These are phyloP conservation scores for Funneliformis geosporum DNA, from an alignment of 192 early-diverging fungal species.

Conservation along the genomic window DNA sequence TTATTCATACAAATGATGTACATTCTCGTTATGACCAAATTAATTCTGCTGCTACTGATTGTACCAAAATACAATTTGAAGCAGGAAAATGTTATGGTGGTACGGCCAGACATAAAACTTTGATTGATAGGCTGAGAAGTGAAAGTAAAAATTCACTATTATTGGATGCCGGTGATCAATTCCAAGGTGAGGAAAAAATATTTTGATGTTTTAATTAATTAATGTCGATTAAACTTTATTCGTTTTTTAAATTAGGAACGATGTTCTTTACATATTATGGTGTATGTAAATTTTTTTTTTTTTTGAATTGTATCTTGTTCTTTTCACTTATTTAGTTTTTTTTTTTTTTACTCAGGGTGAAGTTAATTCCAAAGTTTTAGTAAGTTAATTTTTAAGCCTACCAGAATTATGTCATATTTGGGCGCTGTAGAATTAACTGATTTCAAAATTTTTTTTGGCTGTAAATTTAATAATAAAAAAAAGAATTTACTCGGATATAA, in stretches of 20 bases:
- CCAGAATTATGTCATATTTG: no score
- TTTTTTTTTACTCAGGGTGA: constrained; percentile 42
- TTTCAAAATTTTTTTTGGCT: background rate
- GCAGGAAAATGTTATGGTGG: constrained; percentile 53
- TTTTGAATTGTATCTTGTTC: background rate
- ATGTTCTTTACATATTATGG: constrained; percentile 69
- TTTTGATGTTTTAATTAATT: background rate
- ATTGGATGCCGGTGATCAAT: constrained; percentile 77
- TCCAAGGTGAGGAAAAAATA: constrained; percentile 30
- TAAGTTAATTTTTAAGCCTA: constrained; percentile 2
- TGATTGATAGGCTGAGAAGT: constrained; percentile 55
- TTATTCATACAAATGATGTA: constrained; percentile 51
- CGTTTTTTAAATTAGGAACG: constrained; percentile 46
- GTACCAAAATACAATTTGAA: constrained; percentile 35
- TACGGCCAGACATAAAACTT: constrained; percentile 61
- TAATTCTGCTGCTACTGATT: constrained; percentile 40
- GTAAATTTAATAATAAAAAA: background rate
- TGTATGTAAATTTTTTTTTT: constrained; percentile 29
- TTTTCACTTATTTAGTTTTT: background rate
- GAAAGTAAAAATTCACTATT: constrained; percentile 56
- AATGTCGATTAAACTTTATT: background rate
- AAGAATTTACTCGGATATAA: constrained; percentile 67
- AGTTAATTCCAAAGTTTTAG: constrained; percentile 55
- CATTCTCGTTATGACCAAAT: constrained; percentile 43
- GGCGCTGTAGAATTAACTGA: background rate